phyloP scores from a whole-genome alignment of 345 rosid species.

The Brassica incana region DNA sequence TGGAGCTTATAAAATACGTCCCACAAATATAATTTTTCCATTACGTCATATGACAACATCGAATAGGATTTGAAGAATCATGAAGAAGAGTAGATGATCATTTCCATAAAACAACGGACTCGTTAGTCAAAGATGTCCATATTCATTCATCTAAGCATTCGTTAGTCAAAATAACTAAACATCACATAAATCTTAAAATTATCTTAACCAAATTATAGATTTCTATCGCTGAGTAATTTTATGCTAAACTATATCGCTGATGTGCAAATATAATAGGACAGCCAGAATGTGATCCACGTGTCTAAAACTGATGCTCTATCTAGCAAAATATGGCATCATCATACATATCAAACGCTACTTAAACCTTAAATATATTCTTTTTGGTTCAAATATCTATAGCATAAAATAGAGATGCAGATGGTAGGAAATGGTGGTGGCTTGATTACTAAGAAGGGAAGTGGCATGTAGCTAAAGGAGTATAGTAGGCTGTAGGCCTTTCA shows the following conservation, averaged over 20 bases:
- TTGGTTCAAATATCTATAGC: background rate
- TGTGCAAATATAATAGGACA: background rate
- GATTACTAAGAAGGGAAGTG: slow-evolving; percentile 13
- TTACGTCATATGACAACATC: slow-evolving; percentile 40
- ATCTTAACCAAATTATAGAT: background rate
- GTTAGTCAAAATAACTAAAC: background rate
- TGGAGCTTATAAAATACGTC: slow-evolving; percentile 11
- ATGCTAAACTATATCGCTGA: background rate
- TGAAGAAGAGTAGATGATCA: background rate
- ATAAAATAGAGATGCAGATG: background rate
- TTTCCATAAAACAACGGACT: slow-evolving; percentile 1
- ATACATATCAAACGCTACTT: background rate
- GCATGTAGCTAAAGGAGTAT: slow-evolving; percentile 8
- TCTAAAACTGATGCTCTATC: background rate
- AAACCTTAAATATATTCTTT: background rate
- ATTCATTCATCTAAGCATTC: background rate
- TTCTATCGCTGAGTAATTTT: background rate
- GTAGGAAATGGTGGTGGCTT: slow-evolving; percentile 4
- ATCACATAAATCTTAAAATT: background rate
- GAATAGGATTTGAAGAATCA: background rate
- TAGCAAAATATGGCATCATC: background rate
- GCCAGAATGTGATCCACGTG: background rate
- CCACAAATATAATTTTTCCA: background rate
- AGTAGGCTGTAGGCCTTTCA: slow-evolving; percentile 10
- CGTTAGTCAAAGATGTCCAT: background rate